Base-by-base conservation (phyloP, 371 early-diverging fungal genomes). In the Lichtheimia hyalospora region DNA sequence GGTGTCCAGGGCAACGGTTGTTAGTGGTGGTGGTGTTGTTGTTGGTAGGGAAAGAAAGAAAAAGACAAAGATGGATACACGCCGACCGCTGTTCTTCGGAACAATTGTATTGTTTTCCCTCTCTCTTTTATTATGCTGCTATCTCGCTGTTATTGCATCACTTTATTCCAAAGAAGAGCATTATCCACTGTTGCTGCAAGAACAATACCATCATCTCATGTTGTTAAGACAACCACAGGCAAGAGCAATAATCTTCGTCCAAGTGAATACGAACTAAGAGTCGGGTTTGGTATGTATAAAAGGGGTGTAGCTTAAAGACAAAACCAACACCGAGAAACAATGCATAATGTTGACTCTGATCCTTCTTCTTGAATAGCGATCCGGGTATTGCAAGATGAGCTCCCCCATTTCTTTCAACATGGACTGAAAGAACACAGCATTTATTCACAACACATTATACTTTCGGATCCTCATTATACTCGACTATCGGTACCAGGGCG, bases 381-480 rank as follows among this genome's bases (percentile, higher is more conserved):
- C 53, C 73, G 70, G 15, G 64, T 71, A 3, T 46, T 83, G 49
- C 81, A 78, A 52, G 69, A 74, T 41, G 80, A 81, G 39, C 52
- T 83, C 12, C 76, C 81, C 4, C 58, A 61, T 16, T 83, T 83
- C 52, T 81, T 81, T 61, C 44, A 61, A 27, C 61, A 72, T 16
- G 82, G 81, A 2, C 49, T 81, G 16, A 52, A 61, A 18, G 76
- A 77, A 18, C 74, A 71, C 46, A 59, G 63, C 18, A 83, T 83
- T 15, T 83, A 83, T 42, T 66, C 78, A 4, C 59, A 63, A 12
- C 48, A 77, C 48, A 78, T 83, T 41, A 56, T 79, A 4, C 60
- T 83, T n/a, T 76, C 78, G 10, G 84, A 83, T 54, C 84, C 84
- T 12, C 77, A 83, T 49, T 79, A 83, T 56, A 83, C 84, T 20